These are phyloP conservation scores for Albugo laibachii DNA, from an alignment of 352 stramenopile genomes.

Conservation along the genomic window DNA sequence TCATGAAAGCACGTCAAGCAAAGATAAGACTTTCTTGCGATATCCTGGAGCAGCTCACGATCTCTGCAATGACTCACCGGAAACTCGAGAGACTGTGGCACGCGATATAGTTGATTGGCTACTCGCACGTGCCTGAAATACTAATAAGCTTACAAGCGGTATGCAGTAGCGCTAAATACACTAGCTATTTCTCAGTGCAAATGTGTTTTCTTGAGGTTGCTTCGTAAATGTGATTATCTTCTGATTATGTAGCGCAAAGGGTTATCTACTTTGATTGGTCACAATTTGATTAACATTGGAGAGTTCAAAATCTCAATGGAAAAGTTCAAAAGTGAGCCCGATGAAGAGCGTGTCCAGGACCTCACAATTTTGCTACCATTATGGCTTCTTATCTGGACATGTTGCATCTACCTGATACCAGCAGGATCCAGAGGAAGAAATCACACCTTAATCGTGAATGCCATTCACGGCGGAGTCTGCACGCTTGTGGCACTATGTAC, in stretches of 20 bases:
- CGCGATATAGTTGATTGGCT: constrained; percentile 57
- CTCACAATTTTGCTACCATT: constrained; percentile 14
- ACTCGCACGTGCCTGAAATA: constrained; percentile 12
- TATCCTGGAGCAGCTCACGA: constrained; percentile 42
- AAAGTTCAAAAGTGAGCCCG: not conserved
- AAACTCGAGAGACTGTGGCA: constrained; percentile 36
- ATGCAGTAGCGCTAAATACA: too few species aligned
- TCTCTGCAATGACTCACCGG: constrained; percentile 46
- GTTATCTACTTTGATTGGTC: too few species aligned
- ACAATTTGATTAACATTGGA: too few species aligned
- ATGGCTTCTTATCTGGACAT: constrained; percentile 30
- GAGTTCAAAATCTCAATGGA: not conserved
- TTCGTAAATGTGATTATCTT: too few species aligned
- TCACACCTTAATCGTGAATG: constrained; percentile 54
- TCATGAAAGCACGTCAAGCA: constrained; percentile 24
- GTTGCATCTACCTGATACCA: constrained; percentile 21
- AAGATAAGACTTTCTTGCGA: constrained; percentile 49
- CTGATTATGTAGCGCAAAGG: too few species aligned
- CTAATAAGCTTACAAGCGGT: too few species aligned
- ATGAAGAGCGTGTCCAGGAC: constrained; percentile 10
- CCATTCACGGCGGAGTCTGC: constrained; percentile 37
- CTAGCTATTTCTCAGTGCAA: too few species aligned
- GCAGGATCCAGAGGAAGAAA: constrained; percentile 20
- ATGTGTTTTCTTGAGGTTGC: too few species aligned
- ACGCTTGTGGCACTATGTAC: constrained; percentile 23